These are phyloP conservation scores for Aspergillus sp. DNA, from an alignment of 2,329 filamentous ascomycete species.

Conservation along the genomic window DNA sequence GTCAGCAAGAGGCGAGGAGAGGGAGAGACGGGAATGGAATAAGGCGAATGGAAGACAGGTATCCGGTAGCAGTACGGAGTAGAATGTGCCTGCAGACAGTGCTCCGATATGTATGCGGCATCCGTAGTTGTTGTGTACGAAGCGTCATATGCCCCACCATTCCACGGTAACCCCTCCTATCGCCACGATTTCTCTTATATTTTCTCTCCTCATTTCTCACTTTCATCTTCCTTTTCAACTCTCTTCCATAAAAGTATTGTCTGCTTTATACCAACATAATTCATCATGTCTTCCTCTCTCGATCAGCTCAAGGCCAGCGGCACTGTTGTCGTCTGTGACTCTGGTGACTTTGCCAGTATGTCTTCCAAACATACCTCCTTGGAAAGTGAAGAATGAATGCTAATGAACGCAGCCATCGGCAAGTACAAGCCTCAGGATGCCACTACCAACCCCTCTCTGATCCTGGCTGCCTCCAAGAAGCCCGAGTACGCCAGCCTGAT, in stretches of 20 bases:
- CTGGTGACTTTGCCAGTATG: constrained; percentile 80
- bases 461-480: constrained; percentile 98
- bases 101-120: not conserved
- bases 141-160: constrained; percentile 21
- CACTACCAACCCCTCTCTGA: constrained; percentile 98
- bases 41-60: not conserved
- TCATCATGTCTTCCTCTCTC: constrained; percentile 74
- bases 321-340: constrained; percentile 97
- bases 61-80: not conserved
- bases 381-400: not conserved
- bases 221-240: constrained; percentile 6
- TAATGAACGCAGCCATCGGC: constrained; percentile 65
- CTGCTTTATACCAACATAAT: constrained; percentile 2
- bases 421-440: constrained; percentile 99
- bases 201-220: constrained; percentile 15
- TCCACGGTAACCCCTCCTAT: constrained; percentile 8
- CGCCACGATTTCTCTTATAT: constrained; percentile 16
- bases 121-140: not conserved
- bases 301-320: constrained; percentile 95
- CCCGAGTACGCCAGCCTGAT: constrained; percentile 89
- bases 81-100: not conserved
- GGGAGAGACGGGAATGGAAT: not conserved
- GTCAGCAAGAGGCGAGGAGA: not conserved
- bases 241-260: too few species aligned
- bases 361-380: constrained; percentile 23